Base-by-base conservation (phyloP, 192 early-diverging fungal genomes). In the Oehlia diaphana region DNA sequence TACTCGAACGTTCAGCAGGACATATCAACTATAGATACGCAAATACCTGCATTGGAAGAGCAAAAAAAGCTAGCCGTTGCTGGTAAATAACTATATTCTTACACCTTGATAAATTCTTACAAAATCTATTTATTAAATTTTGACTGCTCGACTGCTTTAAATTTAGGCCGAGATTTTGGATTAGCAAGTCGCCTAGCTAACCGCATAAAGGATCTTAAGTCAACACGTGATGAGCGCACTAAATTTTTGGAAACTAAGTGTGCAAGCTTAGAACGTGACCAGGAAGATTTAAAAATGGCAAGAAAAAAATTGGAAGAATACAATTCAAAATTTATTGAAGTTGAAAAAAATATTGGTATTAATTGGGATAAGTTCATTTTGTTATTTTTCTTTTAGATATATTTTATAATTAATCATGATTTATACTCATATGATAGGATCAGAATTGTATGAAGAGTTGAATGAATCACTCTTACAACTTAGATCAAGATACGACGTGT, bases 11-110 rank as follows among this genome's bases (percentile, higher is more conserved):
- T 76, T 37, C 58, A 76, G 21, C 74, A 76, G 39, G 74, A 76
- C 33, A 76, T 76, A 35, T 23, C 74, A 42, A 64, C 74, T 33
- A 76, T 76, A 23, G 62, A 76, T 44, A 64, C 74, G 1, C 74
- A 76, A 76, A 64, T 76, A 64, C 74, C 74, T 3, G 28, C 74
- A 16, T 47, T 76, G 13, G 74, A 76, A 76, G 74, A 76, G 64
- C 74, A 76, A 64, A 76, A 76, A 64, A 76, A 64, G 10, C 31
- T 76, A 16, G 74, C 74, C 1, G 74, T 64, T 10, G 26, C 62
- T 44, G 74, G 74, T 76, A 64, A n/a, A 23, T 37, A 63, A n/a
- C 44, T 19, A n/a, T 37, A 13, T 13, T 65, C 23, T 5, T 28
- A 37, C 26, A 28, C 7, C 13, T 33, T 28, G 49, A n/a, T 28